A percentile compares a stretch with the other conserved stretches of the same genome.
Conservation (phyloP, 768 basidiomycete genomes). For the Wakefieldia striispora region DNA sequence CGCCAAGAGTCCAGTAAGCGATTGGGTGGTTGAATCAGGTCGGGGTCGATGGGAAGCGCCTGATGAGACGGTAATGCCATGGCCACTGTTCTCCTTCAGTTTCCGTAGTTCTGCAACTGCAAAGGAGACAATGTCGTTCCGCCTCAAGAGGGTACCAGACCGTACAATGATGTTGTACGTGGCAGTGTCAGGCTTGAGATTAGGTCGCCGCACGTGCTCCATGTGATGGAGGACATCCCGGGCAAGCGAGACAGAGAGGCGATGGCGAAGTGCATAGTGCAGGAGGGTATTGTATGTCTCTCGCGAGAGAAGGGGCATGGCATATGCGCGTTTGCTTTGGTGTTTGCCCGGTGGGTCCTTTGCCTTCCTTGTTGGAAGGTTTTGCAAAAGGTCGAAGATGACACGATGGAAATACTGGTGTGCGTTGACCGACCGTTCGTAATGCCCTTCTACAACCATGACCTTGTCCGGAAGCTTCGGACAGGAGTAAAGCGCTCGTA, state of each 20-base stretch:
- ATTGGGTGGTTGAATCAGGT: not conserved
- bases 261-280: slow-evolving; percentile 63
- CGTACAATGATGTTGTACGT: slow-evolving; percentile 62
- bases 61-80: slow-evolving; percentile 24
- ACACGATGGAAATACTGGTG: slow-evolving; percentile 49
- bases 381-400: slow-evolving; percentile 39
- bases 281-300: slow-evolving; percentile 60
- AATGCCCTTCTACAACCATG: slow-evolving; percentile 34
- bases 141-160: slow-evolving; percentile 49
- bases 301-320: slow-evolving; percentile 36
- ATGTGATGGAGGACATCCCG: slow-evolving; percentile 54
- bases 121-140: slow-evolving; percentile 40
- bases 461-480: slow-evolving; percentile 41
- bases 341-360: slow-evolving; percentile 15
- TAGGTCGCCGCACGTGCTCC: slow-evolving; percentile 39
- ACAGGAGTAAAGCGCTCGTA: slow-evolving; percentile 46
- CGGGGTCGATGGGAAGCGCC: not conserved
- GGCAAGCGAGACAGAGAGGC: slow-evolving; percentile 49
- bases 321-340: not conserved
- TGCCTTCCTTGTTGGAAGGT: slow-evolving; percentile 28
- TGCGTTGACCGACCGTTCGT: slow-evolving; percentile 35
- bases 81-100: slow-evolving; percentile 16
- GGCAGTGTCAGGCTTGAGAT: slow-evolving; percentile 43
- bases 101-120: slow-evolving; percentile 37
- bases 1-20: slow-evolving; percentile 13